Evolutionary conservation across 768 basidiomycete species (phyloP).

Genomic region (Dentipellis fragilis): DNA sequence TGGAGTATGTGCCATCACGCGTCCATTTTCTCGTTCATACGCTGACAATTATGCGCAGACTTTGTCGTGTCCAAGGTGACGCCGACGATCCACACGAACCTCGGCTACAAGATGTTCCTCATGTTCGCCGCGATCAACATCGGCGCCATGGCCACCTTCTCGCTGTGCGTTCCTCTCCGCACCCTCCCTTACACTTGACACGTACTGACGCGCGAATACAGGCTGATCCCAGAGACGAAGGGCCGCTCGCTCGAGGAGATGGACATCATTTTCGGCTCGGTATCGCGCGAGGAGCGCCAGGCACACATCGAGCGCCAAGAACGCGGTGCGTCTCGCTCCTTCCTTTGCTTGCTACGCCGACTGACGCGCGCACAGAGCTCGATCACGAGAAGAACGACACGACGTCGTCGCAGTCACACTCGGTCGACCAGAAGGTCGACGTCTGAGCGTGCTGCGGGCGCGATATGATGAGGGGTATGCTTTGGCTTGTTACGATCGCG

Average conservation of each 20-base stretch:
- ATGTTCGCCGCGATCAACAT: conserved; percentile 72
- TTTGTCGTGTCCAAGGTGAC: conserved; percentile 68
- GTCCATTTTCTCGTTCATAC: neutral
- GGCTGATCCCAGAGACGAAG: conserved; percentile 32
- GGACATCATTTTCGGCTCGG: conserved; percentile 49
- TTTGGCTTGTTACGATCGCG: no score
- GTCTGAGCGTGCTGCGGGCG: no score
- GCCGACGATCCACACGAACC: conserved; percentile 45
- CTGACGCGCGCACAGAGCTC: neutral
- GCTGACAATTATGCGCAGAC: conserved; percentile 26
- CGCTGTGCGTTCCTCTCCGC: conserved; percentile 34
- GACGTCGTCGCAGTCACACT: neutral
- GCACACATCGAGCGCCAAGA: conserved; percentile 41
- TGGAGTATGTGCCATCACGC: conserved; percentile 45
- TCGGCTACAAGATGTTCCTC: conserved; percentile 70
- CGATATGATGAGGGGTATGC: no score
- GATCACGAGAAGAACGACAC: neutral
- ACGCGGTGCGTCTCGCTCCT: neutral
- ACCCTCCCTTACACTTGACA: neutral
- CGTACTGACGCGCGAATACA: conserved; percentile 7
- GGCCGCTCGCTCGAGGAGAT: conserved; percentile 39
- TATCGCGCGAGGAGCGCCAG: conserved; percentile 43
- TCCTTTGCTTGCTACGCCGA: neutral
- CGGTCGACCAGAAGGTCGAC: neutral
- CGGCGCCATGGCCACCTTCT: conserved; percentile 57